Percentiles rank a stretch among this genome's conserved stretches.
These are phyloP conservation scores for Parachaetomium inaequale DNA, from an alignment of 495 filamentous ascomycete species.

Conservation along the genomic window DNA sequence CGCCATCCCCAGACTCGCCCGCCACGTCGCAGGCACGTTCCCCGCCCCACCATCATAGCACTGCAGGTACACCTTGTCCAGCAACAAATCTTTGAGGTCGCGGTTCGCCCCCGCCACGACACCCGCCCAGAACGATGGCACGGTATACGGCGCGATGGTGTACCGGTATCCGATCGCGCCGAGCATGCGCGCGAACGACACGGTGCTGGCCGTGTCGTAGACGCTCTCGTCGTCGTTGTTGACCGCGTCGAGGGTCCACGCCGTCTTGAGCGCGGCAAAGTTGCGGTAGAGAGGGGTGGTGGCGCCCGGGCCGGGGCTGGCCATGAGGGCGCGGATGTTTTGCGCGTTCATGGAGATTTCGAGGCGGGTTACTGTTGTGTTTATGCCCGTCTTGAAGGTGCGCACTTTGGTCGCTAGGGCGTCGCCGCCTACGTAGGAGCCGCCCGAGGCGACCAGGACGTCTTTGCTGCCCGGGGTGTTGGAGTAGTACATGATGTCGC, in stretches of 20 bases:
- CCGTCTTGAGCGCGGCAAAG: slow-evolving; percentile 36
- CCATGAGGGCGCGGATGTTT: slow-evolving; percentile 36
- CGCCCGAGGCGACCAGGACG: slow-evolving; percentile 32
- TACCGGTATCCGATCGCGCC: slow-evolving; percentile 37
- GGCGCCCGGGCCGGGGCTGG: slow-evolving; percentile 32
- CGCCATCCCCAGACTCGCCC: slow-evolving; percentile 35
- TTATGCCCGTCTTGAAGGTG: slow-evolving; percentile 36
- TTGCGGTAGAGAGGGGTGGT: slow-evolving; percentile 36
- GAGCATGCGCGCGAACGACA: slow-evolving; percentile 40
- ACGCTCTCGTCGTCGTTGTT: slow-evolving; percentile 46
- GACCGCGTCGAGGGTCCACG: slow-evolving; percentile 43
- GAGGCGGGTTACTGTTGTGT: slow-evolving; percentile 33
- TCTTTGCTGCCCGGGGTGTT: slow-evolving; percentile 43
- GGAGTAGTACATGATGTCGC: slow-evolving; percentile 47
- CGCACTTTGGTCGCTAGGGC: slow-evolving; percentile 39
- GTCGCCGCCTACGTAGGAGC: slow-evolving; percentile 38
- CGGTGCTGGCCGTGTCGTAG: slow-evolving; percentile 40
- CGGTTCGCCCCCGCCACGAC: background rate
- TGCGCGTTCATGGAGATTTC: slow-evolving; percentile 46
- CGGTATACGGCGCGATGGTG: slow-evolving; percentile 41
- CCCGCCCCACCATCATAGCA: slow-evolving; percentile 43
- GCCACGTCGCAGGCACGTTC: slow-evolving; percentile 39
- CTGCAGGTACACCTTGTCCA: slow-evolving; percentile 35
- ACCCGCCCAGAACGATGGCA: background rate
- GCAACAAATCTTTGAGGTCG: slow-evolving; percentile 20